Evolutionary conservation across 805 yeast species (phyloP), one percentile per base, ranked within the genome.

Genomic region (Grigorovia yakushimaensis): DNA sequence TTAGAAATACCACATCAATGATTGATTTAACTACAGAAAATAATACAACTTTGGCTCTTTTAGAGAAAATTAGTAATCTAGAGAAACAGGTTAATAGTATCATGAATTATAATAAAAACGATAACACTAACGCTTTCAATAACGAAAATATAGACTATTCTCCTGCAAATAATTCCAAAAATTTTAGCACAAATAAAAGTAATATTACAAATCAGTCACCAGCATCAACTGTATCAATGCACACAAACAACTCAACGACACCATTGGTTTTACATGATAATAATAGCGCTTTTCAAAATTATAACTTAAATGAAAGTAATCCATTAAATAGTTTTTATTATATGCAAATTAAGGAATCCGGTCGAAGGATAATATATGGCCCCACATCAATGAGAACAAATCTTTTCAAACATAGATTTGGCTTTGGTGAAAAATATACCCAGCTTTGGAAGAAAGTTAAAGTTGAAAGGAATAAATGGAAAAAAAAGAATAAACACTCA

Each of bases 321-420:
- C 52, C 54, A 22, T 41, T 52, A 7, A 46, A 52, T 20, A 40
- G 54, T 36, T 45, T 46, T 19, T 44, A 50, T 39, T 50, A 33
- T 45, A 5, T 59, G 7, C 57, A 57, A 44, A 20, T 41, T 4
- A 56, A 61, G 44, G 39, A 53, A 7, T 43, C 51, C 21, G 66
- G 59, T 6, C 52, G 67, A 40, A 46, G 48, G 2, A 47, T 55
- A 2, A 22, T 53, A n/a, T 61, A 50, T 51, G 69, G 69, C 0
- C 61, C 67, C 6, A 65, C 69, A 1, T 54, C 65, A 5, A 33
- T 54, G 19, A 53, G 60, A 37, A 53, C 59, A 1, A 47, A 51
- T 44, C 35, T 57, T 2, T 37, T 43, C 33, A 47, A 42, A 10
- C 48, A 56, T 20, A 49, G 52, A 15, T 50, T 54, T 49, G 56